Percentiles rank a stretch among this genome's conserved stretches.
Conservation (phyloP, 345 rosid species). For the Eucalyptus globulus region DNA sequence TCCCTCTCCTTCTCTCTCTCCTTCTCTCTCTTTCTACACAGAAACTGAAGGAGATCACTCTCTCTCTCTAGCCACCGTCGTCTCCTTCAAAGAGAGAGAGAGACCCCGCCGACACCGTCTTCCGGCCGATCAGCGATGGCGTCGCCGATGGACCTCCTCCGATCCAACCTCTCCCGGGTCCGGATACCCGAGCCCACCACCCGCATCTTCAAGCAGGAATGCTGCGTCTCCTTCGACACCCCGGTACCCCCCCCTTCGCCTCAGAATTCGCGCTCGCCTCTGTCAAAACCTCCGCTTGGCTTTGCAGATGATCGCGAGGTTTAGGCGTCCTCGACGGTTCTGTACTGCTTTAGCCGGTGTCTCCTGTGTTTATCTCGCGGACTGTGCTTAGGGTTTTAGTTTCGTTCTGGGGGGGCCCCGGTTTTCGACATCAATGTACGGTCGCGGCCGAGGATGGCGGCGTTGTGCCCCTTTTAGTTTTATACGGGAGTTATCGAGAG, state of each 20-base stretch:
- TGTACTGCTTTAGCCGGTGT: not conserved
- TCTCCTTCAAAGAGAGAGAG: not conserved
- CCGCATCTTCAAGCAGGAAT: slow-evolving; percentile 95
- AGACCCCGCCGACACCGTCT: not conserved
- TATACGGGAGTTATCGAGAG: not conserved
- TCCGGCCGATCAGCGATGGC: not conserved
- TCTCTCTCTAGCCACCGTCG: not conserved
- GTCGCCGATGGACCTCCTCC: slow-evolving; percentile 74
- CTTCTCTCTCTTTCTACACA: not conserved
- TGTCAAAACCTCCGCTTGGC: not conserved
- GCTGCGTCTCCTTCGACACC: slow-evolving; percentile 90
- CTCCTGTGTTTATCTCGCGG: not conserved
- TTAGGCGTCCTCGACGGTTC: not conserved
- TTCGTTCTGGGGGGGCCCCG: not conserved
- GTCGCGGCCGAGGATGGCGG: not conserved
- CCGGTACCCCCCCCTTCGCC: slow-evolving; percentile 30
- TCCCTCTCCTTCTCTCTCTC: not conserved
- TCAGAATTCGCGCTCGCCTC: not conserved
- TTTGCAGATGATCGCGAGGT: not conserved
- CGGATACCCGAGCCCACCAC: slow-evolving; percentile 99
- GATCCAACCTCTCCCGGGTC: slow-evolving; percentile 89
- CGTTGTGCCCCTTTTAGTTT: not conserved
- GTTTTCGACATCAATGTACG: not conserved
- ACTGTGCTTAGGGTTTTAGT: not conserved
- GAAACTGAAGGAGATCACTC: not conserved